Evolutionary conservation across 1,284 basidiomycete species (phyloP).

Genomic region (Irpex lacteus): DNA sequence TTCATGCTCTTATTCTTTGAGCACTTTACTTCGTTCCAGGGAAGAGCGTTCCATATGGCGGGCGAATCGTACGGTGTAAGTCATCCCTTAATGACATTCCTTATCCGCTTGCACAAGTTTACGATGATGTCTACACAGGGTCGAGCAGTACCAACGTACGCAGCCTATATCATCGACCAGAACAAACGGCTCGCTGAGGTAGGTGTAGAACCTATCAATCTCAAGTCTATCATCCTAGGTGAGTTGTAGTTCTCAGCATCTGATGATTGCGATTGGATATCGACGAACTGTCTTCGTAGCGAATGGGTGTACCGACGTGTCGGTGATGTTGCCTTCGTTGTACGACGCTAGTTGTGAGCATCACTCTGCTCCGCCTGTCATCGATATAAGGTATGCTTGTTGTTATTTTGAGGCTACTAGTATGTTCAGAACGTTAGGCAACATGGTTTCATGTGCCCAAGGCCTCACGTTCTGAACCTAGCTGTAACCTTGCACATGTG

Average conservation of each 20-base stretch:
- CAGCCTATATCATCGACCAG: slow-evolving; percentile 76
- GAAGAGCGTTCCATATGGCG: slow-evolving; percentile 63
- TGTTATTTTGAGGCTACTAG: neutral
- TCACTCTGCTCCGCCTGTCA: slow-evolving; percentile 23
- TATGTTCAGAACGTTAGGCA: too few relatives aligned
- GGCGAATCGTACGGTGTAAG: slow-evolving; percentile 63
- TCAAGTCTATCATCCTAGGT: slow-evolving; percentile 84
- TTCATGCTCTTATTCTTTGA: slow-evolving; percentile 72
- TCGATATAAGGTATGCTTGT: slow-evolving; percentile 23
- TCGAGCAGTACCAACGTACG: slow-evolving; percentile 83
- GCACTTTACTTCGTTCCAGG: slow-evolving; percentile 60
- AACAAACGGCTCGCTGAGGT: slow-evolving; percentile 59
- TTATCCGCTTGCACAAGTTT: neutral
- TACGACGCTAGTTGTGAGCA: slow-evolving; percentile 32
- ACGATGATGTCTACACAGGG: slow-evolving; percentile 44
- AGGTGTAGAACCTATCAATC: slow-evolving; percentile 72
- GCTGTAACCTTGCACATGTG: slow-evolving; percentile 22
- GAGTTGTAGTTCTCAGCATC: slow-evolving; percentile 20
- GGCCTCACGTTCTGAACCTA: too few relatives aligned
- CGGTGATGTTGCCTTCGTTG: slow-evolving; percentile 26
- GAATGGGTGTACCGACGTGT: slow-evolving; percentile 36
- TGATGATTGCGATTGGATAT: neutral
- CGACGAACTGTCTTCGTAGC: slow-evolving; percentile 32
- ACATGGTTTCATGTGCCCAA: too few relatives aligned
- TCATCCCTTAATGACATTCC: slow-evolving; percentile 5